These are phyloP conservation scores for Trypanosoma grayi DNA, from an alignment of 208 protist species.

Conservation along the genomic window DNA sequence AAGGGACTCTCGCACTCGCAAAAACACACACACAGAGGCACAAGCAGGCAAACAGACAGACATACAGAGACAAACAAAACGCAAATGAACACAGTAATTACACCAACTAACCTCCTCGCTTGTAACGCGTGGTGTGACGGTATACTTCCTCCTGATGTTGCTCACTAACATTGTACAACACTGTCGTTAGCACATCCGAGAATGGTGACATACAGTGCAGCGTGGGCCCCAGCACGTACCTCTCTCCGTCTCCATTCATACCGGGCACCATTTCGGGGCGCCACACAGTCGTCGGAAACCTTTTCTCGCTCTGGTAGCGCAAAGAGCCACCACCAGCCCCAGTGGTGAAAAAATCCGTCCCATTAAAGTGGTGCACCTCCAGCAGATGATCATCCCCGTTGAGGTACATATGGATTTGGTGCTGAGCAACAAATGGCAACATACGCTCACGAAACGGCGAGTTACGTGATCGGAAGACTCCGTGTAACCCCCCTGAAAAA, in stretches of 20 bases:
- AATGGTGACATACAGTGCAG: constrained; percentile 17
- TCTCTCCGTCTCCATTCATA: neutral
- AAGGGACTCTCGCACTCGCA: neutral
- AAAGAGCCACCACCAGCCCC: constrained; percentile 14
- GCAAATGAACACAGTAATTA: neutral
- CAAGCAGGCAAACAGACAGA: neutral
- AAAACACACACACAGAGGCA: neutral
- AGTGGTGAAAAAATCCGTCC: constrained; percentile 23
- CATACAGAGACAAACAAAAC: neutral
- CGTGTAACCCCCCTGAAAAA: constrained; percentile 18
- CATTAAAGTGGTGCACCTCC: constrained; percentile 23
- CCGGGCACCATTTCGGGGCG: constrained; percentile 8
- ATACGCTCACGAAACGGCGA: neutral
- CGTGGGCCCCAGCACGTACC: neutral
- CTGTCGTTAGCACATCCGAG: constrained; percentile 2
- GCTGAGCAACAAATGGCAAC: constrained; percentile 13
- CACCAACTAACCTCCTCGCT: neutral
- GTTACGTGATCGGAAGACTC: neutral
- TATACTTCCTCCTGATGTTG: constrained; percentile 1
- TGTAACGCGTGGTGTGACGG: constrained; percentile 4
- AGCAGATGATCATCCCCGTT: constrained; percentile 26
- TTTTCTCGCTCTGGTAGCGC: neutral
- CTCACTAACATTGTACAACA: constrained; percentile 9
- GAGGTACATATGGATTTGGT: constrained; percentile 19
- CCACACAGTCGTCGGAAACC: constrained; percentile 16